Evolutionary conservation across 495 filamentous ascomycete genomes (phyloP), one percentile per base, ranked within the genome.

Genomic region (Lentithecium fluviatile): DNA sequence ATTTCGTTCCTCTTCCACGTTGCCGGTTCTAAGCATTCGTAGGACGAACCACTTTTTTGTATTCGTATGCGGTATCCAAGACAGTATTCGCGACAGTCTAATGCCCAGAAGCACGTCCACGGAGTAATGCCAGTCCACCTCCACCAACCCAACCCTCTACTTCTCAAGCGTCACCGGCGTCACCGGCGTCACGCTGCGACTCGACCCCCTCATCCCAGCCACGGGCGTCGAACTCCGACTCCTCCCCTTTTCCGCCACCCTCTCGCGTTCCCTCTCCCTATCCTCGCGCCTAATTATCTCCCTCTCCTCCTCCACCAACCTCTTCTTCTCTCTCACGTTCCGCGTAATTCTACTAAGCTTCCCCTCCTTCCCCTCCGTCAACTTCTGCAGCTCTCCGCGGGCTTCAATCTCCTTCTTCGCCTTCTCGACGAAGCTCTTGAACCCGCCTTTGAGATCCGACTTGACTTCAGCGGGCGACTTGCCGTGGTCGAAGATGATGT

Each of bases 401-500:
- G 21, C 49, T 34, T 62, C 53, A n/a, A 56, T 34, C 12, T 25
- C 54, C 45, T 47, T 54, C 25, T 43, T 50, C n/a, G 56, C 62
- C 26, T 59, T 53, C 20, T 65, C 46, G 3, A 58, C 52, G 17
- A 66, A 36, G 32, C 45, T 25, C 49, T 55, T 55, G 17, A 69
- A 23, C 3, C 52, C 48, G 24, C 29, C 46, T 45, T 64, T 69
- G 2, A 58, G 29, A 21, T 58, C 40, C 13, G 4, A 15, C 40
- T 43, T 43, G 15, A n/a, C 54, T 10, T 60, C 43, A 20, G 48
- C 26, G 7, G 52, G 42, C 0, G 45, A 36, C 45, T 38, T 29
- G 25, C 54, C 63, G 32, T 21, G 6, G 36, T 58, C 60, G 46
- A 69, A 59, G 29, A 69, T 64, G 25, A 46, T 65, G 17, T 71